Conservation (phyloP, 1,284 basidiomycete genomes). For the Cryptococcus sp. region DNA sequence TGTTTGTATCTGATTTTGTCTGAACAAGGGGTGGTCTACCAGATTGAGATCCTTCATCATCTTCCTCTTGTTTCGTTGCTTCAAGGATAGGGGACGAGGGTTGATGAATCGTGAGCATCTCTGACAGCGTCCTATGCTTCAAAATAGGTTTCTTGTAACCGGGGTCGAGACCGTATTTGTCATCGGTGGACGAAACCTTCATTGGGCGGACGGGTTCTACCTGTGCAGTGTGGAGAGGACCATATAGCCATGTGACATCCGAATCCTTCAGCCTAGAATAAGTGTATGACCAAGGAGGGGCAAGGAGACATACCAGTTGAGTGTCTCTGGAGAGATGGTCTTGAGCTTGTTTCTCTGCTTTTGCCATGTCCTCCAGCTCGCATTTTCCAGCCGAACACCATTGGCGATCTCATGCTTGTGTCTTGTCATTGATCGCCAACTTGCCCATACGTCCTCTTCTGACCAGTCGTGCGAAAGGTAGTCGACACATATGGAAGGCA, state of each 20-base stretch:
- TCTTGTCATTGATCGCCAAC: conserved; percentile 96
- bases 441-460: conserved; percentile 97
- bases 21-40: conserved; percentile 62
- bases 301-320: conserved; percentile 78
- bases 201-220: conserved; percentile 62
- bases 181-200: conserved; percentile 53
- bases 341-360: conserved; percentile 96
- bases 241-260: conserved; percentile 98
- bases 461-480: conserved; percentile 87
- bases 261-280: conserved; percentile 92
- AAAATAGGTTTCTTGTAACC: conserved; percentile 77
- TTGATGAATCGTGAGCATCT: conserved; percentile 64
- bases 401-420: conserved; percentile 98
- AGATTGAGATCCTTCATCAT: conserved; percentile 26
- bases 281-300: not conserved
- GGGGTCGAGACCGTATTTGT: conserved; percentile 53
- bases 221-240: conserved; percentile 81
- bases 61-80: conserved; percentile 33
- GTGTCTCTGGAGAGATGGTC: conserved; percentile 92
- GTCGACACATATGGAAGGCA: conserved; percentile 60
- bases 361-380: conserved; percentile 98
- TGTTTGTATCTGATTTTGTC: conserved; percentile 78
- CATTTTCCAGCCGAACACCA: conserved; percentile 91
- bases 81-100: conserved; percentile 57
- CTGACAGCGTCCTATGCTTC: conserved; percentile 89